Conservation (phyloP, 768 basidiomycete species). For the Phylloporus arenicola region DNA sequence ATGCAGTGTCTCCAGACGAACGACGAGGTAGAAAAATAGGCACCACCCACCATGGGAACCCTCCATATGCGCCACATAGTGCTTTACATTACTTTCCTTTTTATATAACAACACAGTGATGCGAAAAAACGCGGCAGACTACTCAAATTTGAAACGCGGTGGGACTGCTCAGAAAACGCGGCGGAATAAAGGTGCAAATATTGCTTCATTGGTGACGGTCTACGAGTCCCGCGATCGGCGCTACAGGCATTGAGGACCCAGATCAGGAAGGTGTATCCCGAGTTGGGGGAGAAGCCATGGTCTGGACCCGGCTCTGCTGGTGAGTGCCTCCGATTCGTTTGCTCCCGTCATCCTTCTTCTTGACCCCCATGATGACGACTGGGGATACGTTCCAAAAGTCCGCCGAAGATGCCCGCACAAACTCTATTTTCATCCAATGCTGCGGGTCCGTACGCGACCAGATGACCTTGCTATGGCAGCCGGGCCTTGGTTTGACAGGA, state of each 20-base stretch:
- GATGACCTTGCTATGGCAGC: background rate
- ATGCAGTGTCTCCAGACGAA: too few relatives aligned
- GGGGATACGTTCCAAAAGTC: background rate
- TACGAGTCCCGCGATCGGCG: slow-evolving; percentile 59
- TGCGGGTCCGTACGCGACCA: background rate
- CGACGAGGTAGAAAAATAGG: too few relatives aligned
- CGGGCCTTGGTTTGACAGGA: background rate
- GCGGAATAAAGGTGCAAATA: too few relatives aligned
- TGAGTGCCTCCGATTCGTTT: slow-evolving; percentile 30
- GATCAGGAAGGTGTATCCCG: slow-evolving; percentile 64
- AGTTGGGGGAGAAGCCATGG: slow-evolving; percentile 69
- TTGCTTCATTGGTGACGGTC: slow-evolving; percentile 46
- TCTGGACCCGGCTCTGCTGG: slow-evolving; percentile 83
- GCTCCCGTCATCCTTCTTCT: background rate
- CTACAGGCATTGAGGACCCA: slow-evolving; percentile 46
- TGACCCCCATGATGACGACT: background rate
- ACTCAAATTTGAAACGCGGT: too few relatives aligned
- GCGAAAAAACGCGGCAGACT: too few relatives aligned
- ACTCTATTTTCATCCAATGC: background rate
- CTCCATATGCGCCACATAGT: too few relatives aligned
- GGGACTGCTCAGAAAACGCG: too few relatives aligned
- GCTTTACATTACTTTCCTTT: too few relatives aligned
- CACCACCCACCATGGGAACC: too few relatives aligned
- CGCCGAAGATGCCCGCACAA: background rate
- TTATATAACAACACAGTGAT: too few relatives aligned